A percentile compares a stretch with the other conserved stretches of the same genome.
These are phyloP conservation scores for Diaporthe destruens DNA, from an alignment of 2,329 filamentous ascomycete genomes.

Conservation along the genomic window DNA sequence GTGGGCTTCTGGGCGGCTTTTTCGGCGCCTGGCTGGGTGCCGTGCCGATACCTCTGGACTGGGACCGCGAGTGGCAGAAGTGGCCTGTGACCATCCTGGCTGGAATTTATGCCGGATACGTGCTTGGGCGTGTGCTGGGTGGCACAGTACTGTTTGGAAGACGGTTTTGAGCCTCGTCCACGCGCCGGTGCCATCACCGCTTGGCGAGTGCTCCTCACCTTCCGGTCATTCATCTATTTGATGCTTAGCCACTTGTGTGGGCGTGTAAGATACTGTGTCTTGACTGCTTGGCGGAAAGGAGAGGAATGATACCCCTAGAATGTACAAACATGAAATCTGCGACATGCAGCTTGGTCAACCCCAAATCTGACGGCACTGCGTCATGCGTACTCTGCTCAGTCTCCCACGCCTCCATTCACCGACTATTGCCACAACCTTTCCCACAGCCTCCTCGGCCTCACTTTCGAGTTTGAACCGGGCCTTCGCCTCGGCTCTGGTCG, in stretches of 20 bases:
- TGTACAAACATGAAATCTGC: conserved; percentile 1
- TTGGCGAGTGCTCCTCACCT: background rate
- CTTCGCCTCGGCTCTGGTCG: no score
- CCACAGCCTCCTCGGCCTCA: background rate
- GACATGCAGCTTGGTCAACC: background rate
- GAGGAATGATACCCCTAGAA: conserved; percentile 29
- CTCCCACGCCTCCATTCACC: background rate
- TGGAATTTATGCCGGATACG: conserved; percentile 84
- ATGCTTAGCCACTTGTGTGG: background rate
- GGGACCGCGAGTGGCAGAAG: conserved; percentile 99
- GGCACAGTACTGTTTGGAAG: conserved; percentile 63
- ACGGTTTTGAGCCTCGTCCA: conserved; percentile 50
- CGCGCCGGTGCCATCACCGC: background rate
- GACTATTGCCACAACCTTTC: background rate
- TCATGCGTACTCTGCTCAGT: background rate
- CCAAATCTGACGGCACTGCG: no score
- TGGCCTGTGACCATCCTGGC: conserved; percentile 94
- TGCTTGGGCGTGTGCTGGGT: conserved; percentile 75
- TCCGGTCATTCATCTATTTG: background rate
- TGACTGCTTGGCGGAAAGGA: background rate
- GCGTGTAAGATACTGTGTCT: conserved; percentile 17
- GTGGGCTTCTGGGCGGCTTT: conserved; percentile 80
- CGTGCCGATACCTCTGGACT: conserved; percentile 94
- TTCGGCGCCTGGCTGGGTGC: conserved; percentile 93
- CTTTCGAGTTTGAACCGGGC: background rate